A percentile compares a stretch with the other conserved stretches of the same genome.
Evolutionary conservation across 202 grass and related monocot species (phyloP).

Genomic region (Tripidium arundinaceum): DNA sequence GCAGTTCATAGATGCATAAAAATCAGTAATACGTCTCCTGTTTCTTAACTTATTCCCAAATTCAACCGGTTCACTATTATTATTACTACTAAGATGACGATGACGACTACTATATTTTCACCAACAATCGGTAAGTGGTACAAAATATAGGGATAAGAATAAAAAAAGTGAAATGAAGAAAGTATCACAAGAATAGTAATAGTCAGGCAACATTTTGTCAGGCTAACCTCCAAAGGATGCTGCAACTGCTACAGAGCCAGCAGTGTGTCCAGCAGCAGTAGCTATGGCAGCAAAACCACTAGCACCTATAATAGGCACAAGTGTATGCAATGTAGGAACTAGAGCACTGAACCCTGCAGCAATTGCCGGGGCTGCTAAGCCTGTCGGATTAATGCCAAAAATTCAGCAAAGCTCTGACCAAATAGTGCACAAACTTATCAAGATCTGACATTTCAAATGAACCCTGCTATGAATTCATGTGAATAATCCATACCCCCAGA

Average conservation of each 20-base stretch:
- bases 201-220: neutral
- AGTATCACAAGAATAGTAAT: neutral
- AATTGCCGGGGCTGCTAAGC: constrained; percentile 96
- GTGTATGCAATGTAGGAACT: constrained; percentile 70
- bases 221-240: constrained; percentile 93
- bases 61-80: neutral
- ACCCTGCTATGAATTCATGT: neutral
- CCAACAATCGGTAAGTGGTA: neutral
- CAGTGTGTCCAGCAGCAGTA: constrained; percentile 78
- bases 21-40: neutral
- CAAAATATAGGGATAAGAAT: neutral
- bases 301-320: constrained; percentile 83
- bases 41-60: neutral
- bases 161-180: neutral
- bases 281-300: constrained; percentile 96
- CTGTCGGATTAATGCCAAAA: constrained; percentile 26
- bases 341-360: constrained; percentile 88
- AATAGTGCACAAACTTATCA: neutral
- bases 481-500: constrained; percentile 58
- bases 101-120: neutral
- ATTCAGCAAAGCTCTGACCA: neutral
- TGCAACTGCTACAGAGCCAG: constrained; percentile 93
- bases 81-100: neutral
- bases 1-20: neutral
- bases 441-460: constrained; percentile 7